Evolutionary conservation across 2,329 filamentous ascomycete species (phyloP).

Genomic region (Talaromyces sp.): DNA sequence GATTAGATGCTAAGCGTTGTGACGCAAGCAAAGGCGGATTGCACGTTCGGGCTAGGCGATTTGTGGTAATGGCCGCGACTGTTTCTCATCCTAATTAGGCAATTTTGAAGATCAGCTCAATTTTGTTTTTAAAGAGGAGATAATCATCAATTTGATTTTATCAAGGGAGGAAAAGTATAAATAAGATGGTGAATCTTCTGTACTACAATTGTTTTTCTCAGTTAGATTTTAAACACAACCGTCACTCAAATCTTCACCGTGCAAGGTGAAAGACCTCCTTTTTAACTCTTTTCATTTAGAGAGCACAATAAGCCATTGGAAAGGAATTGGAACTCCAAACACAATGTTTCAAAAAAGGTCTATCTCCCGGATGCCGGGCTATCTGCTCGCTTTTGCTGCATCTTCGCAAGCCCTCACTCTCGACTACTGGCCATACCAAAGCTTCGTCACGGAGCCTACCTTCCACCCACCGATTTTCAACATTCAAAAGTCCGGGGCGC

Average conservation of each 20-base stretch:
- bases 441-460: neutral
- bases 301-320: neutral
- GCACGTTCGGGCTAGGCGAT: neutral
- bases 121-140: neutral
- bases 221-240: neutral
- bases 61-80: neutral
- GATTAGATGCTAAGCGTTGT: neutral
- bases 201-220: neutral
- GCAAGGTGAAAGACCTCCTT: neutral
- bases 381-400: neutral
- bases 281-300: neutral
- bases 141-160: neutral
- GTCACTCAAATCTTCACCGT: neutral
- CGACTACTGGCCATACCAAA: neutral
- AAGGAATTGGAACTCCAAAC: neutral
- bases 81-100: neutral
- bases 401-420: no score
- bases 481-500: neutral
- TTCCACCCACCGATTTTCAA: neutral
- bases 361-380: neutral
- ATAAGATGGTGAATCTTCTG: neutral
- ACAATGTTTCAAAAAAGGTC: no score
- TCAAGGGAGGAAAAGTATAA: neutral
- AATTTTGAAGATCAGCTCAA: neutral
- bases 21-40: no score